Percentiles rank a stretch among this genome's conserved stretches.
phyloP scores from a whole-genome alignment of 257 asterid species.

The Plantago ovata region DNA sequence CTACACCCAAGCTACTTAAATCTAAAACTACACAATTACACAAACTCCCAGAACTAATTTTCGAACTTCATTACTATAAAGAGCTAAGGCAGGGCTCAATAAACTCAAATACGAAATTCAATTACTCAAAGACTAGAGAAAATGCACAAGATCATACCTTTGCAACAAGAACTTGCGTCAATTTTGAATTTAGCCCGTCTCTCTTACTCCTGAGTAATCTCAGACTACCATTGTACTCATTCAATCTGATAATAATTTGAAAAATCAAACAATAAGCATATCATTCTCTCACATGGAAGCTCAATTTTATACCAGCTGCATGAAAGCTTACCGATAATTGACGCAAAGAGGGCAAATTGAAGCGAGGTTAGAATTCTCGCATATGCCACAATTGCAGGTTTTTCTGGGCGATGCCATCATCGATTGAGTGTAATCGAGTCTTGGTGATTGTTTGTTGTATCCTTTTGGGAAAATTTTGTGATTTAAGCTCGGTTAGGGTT shows the following conservation, averaged over 20 bases:
- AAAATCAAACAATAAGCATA: background rate
- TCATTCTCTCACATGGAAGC: background rate
- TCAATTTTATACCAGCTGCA: too few species aligned
- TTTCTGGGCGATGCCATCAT: conserved; percentile 43
- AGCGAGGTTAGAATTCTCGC: conserved; percentile 81
- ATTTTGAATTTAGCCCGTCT: conserved; percentile 59
- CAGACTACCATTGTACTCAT: conserved; percentile 50
- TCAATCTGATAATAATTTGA: conserved; percentile 50
- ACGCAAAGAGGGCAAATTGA: conserved; percentile 82
- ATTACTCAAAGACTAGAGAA: background rate
- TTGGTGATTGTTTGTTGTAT: background rate
- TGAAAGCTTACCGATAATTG: conserved; percentile 56
- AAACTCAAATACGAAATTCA: background rate
- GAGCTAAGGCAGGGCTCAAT: background rate
- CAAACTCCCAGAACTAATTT: too few species aligned
- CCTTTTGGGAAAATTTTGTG: too few species aligned
- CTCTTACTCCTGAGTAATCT: conserved; percentile 62
- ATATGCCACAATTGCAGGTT: conserved; percentile 62
- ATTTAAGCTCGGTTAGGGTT: too few species aligned
- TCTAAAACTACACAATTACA: too few species aligned
- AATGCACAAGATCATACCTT: conserved; percentile 45
- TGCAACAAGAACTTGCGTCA: conserved; percentile 78
- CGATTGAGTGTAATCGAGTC: background rate
- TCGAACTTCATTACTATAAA: background rate
- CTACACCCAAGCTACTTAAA: too few species aligned